Evolutionary conservation across 495 filamentous ascomycete genomes (phyloP).

Genomic region (Aspergillus ellipticus): DNA sequence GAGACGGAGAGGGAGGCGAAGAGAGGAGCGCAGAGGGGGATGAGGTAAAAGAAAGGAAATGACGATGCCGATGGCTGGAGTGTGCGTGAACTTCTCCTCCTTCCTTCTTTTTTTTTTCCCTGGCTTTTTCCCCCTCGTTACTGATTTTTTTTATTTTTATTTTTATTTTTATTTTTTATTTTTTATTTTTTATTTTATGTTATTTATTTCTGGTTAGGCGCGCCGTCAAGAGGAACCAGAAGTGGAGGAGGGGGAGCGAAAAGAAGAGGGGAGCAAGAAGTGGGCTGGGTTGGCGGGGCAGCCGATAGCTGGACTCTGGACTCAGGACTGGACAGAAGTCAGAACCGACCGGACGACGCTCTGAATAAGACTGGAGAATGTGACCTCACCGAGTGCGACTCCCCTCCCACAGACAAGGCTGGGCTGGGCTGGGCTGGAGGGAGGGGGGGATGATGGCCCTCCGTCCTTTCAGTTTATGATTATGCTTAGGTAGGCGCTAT

Average conservation of each 20-base stretch:
- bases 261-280: constrained; percentile 19
- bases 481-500: background rate
- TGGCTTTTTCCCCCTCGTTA: too few relatives aligned
- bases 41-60: constrained; percentile 5
- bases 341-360: background rate
- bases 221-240: constrained; percentile 19
- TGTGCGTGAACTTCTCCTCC: constrained; percentile 1
- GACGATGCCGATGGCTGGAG: background rate
- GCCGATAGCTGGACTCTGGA: constrained; percentile 9
- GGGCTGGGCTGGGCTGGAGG: too few relatives aligned
- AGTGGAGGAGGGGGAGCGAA: constrained; percentile 14
- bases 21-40: background rate
- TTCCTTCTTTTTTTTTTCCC: constrained; percentile 7
- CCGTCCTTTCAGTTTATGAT: background rate
- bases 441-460: background rate
- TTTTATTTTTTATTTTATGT: constrained; percentile 1
- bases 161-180: background rate
- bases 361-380: background rate
- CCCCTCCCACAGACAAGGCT: too few relatives aligned
- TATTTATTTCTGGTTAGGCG: constrained; percentile 11
- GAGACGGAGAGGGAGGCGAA: background rate
- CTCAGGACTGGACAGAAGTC: background rate
- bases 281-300: constrained; percentile 10
- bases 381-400: background rate
- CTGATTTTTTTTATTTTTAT: constrained; percentile 4